Evolutionary conservation across 169 alveolate species (phyloP), one percentile per base, ranked within the genome.

Genomic region (Plasmodium sp.): DNA sequence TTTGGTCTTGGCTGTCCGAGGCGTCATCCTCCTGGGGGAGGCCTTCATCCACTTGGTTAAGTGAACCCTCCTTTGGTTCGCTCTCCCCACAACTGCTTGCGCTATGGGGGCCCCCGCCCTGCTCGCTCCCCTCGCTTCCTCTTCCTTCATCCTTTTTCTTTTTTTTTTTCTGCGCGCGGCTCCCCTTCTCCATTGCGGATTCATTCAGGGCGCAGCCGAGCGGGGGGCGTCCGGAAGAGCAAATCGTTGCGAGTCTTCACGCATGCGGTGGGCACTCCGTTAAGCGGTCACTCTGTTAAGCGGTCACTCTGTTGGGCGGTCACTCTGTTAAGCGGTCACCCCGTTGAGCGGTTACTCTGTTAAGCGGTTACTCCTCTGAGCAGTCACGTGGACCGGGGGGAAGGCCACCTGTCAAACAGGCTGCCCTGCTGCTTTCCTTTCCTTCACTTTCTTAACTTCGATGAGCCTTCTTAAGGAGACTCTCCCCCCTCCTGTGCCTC

Each of bases 1-100:
- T 80, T 33, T 90, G 48, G 10, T 90, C 39, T 5, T 80, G 77
- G 7, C 82, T 36, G 39, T 90, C 74, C 10, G 84, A 75, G 2
- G 54, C 54, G 9, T 51, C 79, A 51, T 22, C 12, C 6, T 5
- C 16, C 2, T 77, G 45, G 36, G 27, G 34, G 12, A 0, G 34
- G 36, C 36, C 75, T 12, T 71, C 22, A 34, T 85, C 71, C 14
- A 22, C 27, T 22, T 22, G 27, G 27, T 22, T 22, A 22, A 0
- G 27, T 22, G 27, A 22, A 22, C 27, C 27, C 27, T 22, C 27
- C 27, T 22, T 22, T 22, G 41, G 5, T 3, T 22, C 45, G 39
- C 45, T 14, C n/a, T 54, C 80, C 5, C 3, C 67, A 2, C 43
- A 84, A 85, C 54, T 48, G n/a, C 58, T 77, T 75, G 39, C 18